phyloP scores from a whole-genome alignment of 306 rosid species.

The Medicago ruthenica region DNA sequence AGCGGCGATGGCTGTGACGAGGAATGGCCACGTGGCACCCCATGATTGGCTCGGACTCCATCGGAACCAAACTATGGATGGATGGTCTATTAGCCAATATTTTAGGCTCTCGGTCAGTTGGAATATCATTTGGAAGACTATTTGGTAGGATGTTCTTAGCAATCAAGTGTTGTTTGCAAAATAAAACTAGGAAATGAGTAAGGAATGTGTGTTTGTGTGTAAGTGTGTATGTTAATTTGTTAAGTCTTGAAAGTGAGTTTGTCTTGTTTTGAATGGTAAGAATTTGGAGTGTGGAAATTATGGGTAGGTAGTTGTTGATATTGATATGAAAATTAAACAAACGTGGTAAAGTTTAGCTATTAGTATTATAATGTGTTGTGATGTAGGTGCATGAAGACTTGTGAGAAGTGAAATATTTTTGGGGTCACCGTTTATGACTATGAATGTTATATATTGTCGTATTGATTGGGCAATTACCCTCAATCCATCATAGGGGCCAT shows the following conservation, averaged over 20 bases:
- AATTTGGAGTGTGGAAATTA: conserved; percentile 6
- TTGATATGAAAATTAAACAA: neutral
- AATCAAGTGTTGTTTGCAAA: neutral
- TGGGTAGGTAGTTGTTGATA: neutral
- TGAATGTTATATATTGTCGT: neutral
- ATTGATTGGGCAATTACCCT: neutral
- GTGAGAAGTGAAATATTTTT: neutral
- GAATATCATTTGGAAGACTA: conserved; percentile 32
- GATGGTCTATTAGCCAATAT: conserved; percentile 63
- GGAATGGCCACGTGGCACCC: conserved; percentile 72
- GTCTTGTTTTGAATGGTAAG: neutral
- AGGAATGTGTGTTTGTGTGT: neutral
- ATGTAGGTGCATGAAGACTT: neutral
- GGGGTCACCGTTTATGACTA: neutral
- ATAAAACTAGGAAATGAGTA: neutral
- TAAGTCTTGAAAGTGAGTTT: neutral
- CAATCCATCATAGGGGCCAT: neutral
- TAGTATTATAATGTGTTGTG: neutral
- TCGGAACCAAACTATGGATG: conserved; percentile 53
- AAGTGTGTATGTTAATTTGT: neutral
- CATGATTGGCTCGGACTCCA: conserved; percentile 69
- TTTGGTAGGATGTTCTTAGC: neutral
- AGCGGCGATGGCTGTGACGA: conserved; percentile 47
- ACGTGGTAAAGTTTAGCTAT: neutral
- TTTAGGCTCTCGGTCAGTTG: conserved; percentile 4